Evolutionary conservation across 2,329 filamentous ascomycete genomes (phyloP).

Genomic region (Pyricularia pennisetigena): DNA sequence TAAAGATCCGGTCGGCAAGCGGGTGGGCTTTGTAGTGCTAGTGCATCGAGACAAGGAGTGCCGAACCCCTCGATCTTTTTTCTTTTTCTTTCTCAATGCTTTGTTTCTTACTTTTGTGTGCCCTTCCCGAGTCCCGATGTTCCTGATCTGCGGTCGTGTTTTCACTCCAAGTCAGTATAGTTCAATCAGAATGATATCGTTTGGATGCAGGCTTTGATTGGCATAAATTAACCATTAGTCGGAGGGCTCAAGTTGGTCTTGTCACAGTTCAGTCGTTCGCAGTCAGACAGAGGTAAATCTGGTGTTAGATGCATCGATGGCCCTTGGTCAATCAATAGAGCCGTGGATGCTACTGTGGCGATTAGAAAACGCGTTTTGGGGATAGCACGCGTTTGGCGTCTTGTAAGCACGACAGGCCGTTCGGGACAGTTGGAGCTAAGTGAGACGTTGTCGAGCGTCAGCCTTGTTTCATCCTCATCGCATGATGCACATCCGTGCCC

Average conservation of each 20-base stretch:
- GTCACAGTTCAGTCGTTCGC: too few species aligned
- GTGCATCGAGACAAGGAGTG: not conserved
- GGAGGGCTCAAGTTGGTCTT: too few species aligned
- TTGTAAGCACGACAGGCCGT: not conserved
- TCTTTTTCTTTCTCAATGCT: not conserved
- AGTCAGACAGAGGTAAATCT: too few species aligned
- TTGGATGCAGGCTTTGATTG: too few species aligned
- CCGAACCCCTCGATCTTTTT: not conserved
- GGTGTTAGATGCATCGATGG: not conserved
- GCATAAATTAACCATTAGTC: too few species aligned
- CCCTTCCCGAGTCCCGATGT: not conserved
- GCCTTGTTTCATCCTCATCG: conserved; percentile 10
- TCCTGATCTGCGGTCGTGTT: not conserved
- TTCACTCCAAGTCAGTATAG: not conserved
- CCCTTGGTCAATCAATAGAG: not conserved
- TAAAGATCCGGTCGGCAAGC: not conserved
- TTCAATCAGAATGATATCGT: not conserved
- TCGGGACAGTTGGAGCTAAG: not conserved
- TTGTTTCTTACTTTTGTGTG: not conserved
- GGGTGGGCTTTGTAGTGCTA: not conserved
- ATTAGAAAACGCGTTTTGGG: not conserved
- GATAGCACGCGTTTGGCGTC: not conserved
- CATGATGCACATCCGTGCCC: conserved; percentile 11
- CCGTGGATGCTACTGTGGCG: not conserved
- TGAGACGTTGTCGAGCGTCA: conserved; percentile 13